Conservation (phyloP, 345 rosid species). For the Kandelia obovata region DNA sequence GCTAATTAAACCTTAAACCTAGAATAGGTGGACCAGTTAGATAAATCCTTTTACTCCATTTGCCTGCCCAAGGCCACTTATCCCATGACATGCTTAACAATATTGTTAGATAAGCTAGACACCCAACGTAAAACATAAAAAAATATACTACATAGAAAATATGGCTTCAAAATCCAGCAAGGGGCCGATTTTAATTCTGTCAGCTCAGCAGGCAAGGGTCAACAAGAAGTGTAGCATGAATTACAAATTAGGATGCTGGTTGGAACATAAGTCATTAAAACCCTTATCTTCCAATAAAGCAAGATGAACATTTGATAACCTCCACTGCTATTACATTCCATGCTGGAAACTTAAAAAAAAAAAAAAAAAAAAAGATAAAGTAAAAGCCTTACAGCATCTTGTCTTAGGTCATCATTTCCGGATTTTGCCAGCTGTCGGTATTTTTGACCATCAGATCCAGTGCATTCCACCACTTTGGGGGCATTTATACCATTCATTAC, state of each 20-base stretch:
- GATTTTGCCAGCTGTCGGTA: conserved; percentile 96
- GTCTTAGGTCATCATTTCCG: conserved; percentile 97
- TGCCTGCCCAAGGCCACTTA: not conserved
- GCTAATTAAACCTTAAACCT: no score
- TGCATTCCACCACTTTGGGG: conserved; percentile 89
- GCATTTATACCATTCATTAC: conserved; percentile 96
- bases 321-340: not conserved
- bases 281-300: not conserved
- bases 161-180: not conserved
- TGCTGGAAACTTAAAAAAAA: not conserved
- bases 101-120: no score
- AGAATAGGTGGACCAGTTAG: no score
- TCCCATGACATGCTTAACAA: not conserved
- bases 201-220: not conserved
- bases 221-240: not conserved
- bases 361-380: not conserved
- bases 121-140: no score
- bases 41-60: not conserved
- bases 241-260: not conserved
- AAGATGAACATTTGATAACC: not conserved
- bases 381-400: conserved; percentile 78
- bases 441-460: conserved; percentile 84
- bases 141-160: no score
- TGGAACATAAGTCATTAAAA: conserved; percentile 1
- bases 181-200: not conserved